Evolutionary conservation across 164 flowering plant species (phyloP), one percentile per base, ranked within the genome.

Genomic region (Dillenia suffruticosa): DNA sequence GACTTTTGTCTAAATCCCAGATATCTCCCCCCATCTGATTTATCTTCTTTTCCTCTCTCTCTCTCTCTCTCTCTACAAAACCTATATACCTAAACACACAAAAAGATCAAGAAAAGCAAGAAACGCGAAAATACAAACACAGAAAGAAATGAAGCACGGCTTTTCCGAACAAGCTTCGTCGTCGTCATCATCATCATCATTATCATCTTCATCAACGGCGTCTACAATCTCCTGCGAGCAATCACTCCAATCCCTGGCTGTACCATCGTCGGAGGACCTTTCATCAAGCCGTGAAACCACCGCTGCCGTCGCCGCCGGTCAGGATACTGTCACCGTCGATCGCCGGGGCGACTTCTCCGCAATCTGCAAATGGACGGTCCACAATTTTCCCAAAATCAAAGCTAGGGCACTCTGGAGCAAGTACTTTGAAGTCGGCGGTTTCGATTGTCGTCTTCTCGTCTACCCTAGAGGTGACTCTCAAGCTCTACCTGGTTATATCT

Each of bases 401-500:
- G 82, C 92, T 46, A 74, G 85, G 72, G 79, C 85, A 44, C 70
- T 86, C 24, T 83, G 86, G 88, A 86, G 91, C 69, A 80, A 81
- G 75, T 86, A 86, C 64, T 86, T 86, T 59, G 89, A 84, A 63
- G 92, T 86, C 0, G 89, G 92, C 7, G 88, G 89, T 9, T 86
- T 67, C 61, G 89, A 86, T 76, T 86, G 89, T 53, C 82, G 91
- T 9, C 65, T 86, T 43, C 58, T 86, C 13, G 68, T 86, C 2
- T 86, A 86, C 68, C 91, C 91, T 14, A 81, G 76, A 52, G 91
- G 91, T 3, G 91, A 86, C 62, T 77, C 86, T 0, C 86, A 82
- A 64, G 86, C 91, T 4, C 46, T 86, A 51, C 91, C 88, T 2
- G 91, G 91, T 0, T 83, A 86, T 58, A 69, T 86, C 51, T 78